Evolutionary conservation across 768 basidiomycete genomes (phyloP).

Genomic region (Panellus pusillus): DNA sequence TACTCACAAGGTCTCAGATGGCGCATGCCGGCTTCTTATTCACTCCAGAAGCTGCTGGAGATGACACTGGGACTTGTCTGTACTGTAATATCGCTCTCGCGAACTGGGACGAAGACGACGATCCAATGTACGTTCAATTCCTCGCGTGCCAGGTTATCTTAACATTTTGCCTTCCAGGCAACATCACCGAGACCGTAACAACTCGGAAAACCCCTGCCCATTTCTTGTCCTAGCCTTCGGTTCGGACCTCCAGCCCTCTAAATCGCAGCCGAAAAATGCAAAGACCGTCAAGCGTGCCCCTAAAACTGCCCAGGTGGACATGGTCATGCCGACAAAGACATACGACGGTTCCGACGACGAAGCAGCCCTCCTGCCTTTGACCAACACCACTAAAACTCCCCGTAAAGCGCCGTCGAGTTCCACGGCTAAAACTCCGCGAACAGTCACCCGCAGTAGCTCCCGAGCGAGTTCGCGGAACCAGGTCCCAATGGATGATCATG

Average conservation of each 20-base stretch:
- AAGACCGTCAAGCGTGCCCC: conserved; percentile 28
- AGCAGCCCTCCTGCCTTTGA: conserved; percentile 18
- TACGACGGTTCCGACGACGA: conserved; percentile 39
- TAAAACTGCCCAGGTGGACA: conserved; percentile 32
- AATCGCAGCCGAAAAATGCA: conserved; percentile 27
- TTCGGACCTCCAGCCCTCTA: conserved; percentile 31
- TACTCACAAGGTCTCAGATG: conserved; percentile 52
- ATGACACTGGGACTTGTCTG: conserved; percentile 83
- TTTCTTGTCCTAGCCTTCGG: conserved; percentile 37
- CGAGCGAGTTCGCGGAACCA: conserved; percentile 25
- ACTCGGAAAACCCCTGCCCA: conserved; percentile 42
- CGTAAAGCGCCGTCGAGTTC: conserved; percentile 22
- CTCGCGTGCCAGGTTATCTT: neutral
- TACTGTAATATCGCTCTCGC: conserved; percentile 80
- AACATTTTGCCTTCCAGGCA: conserved; percentile 42
- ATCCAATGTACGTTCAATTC: conserved; percentile 68
- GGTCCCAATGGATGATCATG: conserved; percentile 21
- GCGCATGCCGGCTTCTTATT: conserved; percentile 87
- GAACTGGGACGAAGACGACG: conserved; percentile 86
- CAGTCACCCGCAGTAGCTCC: conserved; percentile 17
- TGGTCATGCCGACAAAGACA: conserved; percentile 40
- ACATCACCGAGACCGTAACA: conserved; percentile 72
- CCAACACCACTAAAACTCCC: conserved; percentile 22
- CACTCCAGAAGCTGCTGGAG: conserved; percentile 63
- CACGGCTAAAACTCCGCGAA: conserved; percentile 28